Conservation (phyloP, 2,329 filamentous ascomycete genomes). For the Penicillium sp. region DNA sequence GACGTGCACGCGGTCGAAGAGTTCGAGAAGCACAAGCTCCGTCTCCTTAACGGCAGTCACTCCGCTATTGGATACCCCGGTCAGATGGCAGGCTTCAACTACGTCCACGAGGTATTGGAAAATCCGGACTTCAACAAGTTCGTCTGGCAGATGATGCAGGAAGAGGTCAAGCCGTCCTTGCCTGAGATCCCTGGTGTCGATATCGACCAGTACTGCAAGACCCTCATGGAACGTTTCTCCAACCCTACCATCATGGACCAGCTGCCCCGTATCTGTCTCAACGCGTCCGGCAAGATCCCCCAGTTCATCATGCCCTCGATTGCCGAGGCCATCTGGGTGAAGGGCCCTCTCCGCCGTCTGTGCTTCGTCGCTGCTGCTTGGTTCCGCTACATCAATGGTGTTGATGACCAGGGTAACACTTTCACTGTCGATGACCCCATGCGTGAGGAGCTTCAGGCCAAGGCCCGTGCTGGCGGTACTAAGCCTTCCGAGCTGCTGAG, state of each 20-base stretch:
- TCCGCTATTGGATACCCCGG: conserved; percentile 47
- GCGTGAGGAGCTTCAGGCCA: conserved; percentile 43
- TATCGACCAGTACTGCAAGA: conserved; percentile 47
- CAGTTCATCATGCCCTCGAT: conserved; percentile 37
- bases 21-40: conserved; percentile 51
- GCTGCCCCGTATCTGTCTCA: conserved; percentile 45
- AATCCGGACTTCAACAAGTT: conserved; percentile 42
- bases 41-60: conserved; percentile 48
- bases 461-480: conserved; percentile 39
- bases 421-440: conserved; percentile 43
- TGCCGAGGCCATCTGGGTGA: conserved; percentile 33
- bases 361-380: conserved; percentile 44
- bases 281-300: conserved; percentile 48
- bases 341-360: conserved; percentile 35
- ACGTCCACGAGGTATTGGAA: conserved; percentile 49
- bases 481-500: conserved; percentile 38
- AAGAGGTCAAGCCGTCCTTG: conserved; percentile 48
- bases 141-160: conserved; percentile 49
- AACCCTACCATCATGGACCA: conserved; percentile 52
- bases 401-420: conserved; percentile 41
- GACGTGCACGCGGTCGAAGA: conserved; percentile 46
- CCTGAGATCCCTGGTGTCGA: conserved; percentile 45
- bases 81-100: conserved; percentile 46
- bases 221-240: conserved; percentile 48
- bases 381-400: conserved; percentile 46